Base-by-base conservation (phyloP, 495 filamentous ascomycete genomes). In the Evernia prunastri region DNA sequence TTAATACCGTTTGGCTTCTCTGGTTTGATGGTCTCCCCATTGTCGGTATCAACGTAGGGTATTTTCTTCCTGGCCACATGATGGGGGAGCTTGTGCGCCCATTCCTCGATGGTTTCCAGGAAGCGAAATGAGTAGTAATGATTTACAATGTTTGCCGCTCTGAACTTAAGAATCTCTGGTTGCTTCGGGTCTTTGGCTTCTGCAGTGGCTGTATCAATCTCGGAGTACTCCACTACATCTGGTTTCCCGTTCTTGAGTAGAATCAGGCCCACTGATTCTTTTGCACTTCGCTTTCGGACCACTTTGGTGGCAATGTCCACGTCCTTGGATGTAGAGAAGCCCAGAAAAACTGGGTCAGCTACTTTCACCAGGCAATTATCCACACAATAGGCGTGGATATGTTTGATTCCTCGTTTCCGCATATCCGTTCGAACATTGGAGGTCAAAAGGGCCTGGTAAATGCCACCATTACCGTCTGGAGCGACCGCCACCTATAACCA, bases 61-160 rank as follows among this genome's bases (percentile, higher is more conserved):
- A 99, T 99, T 89, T 99, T 99, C 88, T 99, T 99, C 71, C 86
- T 83, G 40, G 94, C 94, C 56, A 99, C 87, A 79, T 99, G 94
- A 73, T 97, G 95, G 4, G 93, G 94, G 36, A 99, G 82, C 67
- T 84, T 83, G 77, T 93, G 86, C 25, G 85, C 84, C 87, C 88
- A 96, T 68, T 86, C 80, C 58, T 93, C 91, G 68, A 97, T 96
- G 51, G 83, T 87, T 73, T 96, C 89, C 58, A 99, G 82, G 81
- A 97, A 99, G 63, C 84, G 79, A 82, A 91, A 95, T 40, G 89
- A 92, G 80, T 99, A 99, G 83, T 97, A 99, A 81, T 99, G 94
- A 82, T 99, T 99, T 77, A 99, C 94, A 65, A 99, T 99, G 78
- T 99, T 99, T 67, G 92, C 94, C 58, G 94, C 93, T 51, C 94